These are phyloP conservation scores for Candida silvicultrix DNA, from an alignment of 805 yeast genomes.

Conservation along the genomic window DNA sequence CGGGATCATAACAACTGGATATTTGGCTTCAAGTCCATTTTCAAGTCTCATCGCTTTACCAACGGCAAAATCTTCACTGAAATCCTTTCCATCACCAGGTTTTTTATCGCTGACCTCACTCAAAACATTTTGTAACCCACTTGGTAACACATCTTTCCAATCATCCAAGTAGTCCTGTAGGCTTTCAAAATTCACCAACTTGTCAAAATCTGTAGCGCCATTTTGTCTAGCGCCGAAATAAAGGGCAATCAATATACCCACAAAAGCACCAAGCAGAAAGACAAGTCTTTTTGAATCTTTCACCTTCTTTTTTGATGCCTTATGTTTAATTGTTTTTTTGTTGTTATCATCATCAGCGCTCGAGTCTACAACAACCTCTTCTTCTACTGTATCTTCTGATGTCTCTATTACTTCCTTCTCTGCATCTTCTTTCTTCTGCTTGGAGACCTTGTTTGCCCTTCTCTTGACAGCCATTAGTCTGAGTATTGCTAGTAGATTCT, in stretches of 20 bases:
- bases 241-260: constrained; percentile 63
- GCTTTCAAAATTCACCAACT: constrained; percentile 47
- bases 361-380: not conserved
- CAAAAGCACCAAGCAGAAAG: constrained; percentile 63
- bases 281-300: constrained; percentile 50
- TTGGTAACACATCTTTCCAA: constrained; percentile 72
- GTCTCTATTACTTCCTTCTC: not conserved
- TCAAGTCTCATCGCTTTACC: constrained; percentile 58
- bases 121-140: constrained; percentile 51
- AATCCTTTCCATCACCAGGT: constrained; percentile 29
- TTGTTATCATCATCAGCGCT: not conserved
- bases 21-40: constrained; percentile 46
- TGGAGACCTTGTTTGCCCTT: not conserved
- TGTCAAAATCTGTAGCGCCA: constrained; percentile 42
- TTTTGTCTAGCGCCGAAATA: constrained; percentile 46
- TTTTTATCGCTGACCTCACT: constrained; percentile 36
- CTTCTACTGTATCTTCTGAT: not conserved
- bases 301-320: constrained; percentile 8
- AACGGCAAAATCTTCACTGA: constrained; percentile 82
- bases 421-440: not conserved
- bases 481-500: not conserved
- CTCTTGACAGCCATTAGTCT: not conserved
- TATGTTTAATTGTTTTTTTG: not conserved
- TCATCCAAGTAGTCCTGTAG: constrained; percentile 57
- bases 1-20: constrained; percentile 89